Percentiles rank a stretch among this genome's conserved stretches.
These are phyloP conservation scores for Mortierella hygrophila DNA, from an alignment of 192 early-diverging fungal genomes.

Conservation along the genomic window DNA sequence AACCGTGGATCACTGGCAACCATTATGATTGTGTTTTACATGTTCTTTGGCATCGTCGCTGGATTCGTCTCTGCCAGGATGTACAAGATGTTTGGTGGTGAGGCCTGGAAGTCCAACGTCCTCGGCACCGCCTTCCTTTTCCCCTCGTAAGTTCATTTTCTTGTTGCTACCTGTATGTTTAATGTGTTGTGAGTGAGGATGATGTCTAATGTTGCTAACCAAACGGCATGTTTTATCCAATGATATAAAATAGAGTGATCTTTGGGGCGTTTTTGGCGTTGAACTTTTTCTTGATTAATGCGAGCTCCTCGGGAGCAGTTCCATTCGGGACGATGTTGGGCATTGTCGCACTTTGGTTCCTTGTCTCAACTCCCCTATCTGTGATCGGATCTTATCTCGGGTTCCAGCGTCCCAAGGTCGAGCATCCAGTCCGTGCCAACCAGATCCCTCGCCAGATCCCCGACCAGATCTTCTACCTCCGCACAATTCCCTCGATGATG, in stretches of 20 bases:
- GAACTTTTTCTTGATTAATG: conserved; percentile 89
- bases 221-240: neutral
- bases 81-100: conserved; percentile 95
- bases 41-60: conserved; percentile 87
- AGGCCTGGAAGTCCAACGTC: conserved; percentile 87
- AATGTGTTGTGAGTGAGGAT: neutral
- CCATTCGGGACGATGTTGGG: conserved; percentile 90
- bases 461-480: conserved; percentile 85
- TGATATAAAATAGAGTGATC: conserved; percentile 54
- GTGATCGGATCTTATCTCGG: conserved; percentile 82
- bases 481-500: conserved; percentile 78
- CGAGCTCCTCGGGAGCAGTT: conserved; percentile 90
- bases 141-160: conserved; percentile 68
- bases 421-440: conserved; percentile 88
- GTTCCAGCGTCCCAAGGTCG: conserved; percentile 75
- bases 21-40: conserved; percentile 93
- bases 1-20: conserved; percentile 93
- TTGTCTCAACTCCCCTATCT: conserved; percentile 87
- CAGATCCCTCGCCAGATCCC: conserved; percentile 96
- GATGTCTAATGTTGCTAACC: neutral
- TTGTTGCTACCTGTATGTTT: neutral
- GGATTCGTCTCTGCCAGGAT: conserved; percentile 90
- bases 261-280: conserved; percentile 74
- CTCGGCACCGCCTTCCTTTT: conserved; percentile 85
- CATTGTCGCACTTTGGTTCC: conserved; percentile 82